Evolutionary conservation across 352 stramenopile genomes (phyloP).

Genomic region (Thalassiosira mediterranea): DNA sequence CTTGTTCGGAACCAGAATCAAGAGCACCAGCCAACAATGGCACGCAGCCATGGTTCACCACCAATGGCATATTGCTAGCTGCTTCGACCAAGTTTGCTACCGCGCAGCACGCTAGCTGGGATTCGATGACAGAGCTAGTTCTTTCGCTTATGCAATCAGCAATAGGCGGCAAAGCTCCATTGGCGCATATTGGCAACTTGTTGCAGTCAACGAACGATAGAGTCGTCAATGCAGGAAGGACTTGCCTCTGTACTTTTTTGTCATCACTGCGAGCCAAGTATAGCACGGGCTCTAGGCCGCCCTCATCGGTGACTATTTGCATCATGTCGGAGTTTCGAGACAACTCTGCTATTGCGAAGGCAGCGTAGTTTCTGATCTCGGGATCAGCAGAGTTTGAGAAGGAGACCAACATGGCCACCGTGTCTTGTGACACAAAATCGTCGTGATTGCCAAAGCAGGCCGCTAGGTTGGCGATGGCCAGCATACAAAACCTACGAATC

Average conservation of each 20-base stretch:
- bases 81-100: constrained; percentile 94
- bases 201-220: constrained; percentile 87
- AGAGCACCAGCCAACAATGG: constrained; percentile 88
- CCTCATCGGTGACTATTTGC: constrained; percentile 93
- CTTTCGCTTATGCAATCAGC: constrained; percentile 85
- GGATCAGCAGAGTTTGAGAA: constrained; percentile 93
- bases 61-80: constrained; percentile 91
- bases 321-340: constrained; percentile 93
- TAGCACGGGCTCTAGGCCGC: constrained; percentile 94
- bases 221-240: constrained; percentile 58
- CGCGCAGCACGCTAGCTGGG: constrained; percentile 92
- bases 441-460: constrained; percentile 92
- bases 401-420: constrained; percentile 92
- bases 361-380: constrained; percentile 93
- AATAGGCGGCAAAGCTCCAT: constrained; percentile 90
- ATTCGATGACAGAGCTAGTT: constrained; percentile 83
- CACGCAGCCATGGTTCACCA: constrained; percentile 90
- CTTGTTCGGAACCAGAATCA: constrained; percentile 66
- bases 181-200: constrained; percentile 93
- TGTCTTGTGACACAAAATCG: constrained; percentile 92
- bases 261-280: constrained; percentile 93
- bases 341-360: constrained; percentile 94
- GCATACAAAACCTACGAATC: constrained; percentile 92
- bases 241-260: constrained; percentile 86
- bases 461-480: constrained; percentile 94